These are phyloP conservation scores for Magnusiomyces tetraspermus DNA, from an alignment of 1,139 yeast species.

Conservation along the genomic window DNA sequence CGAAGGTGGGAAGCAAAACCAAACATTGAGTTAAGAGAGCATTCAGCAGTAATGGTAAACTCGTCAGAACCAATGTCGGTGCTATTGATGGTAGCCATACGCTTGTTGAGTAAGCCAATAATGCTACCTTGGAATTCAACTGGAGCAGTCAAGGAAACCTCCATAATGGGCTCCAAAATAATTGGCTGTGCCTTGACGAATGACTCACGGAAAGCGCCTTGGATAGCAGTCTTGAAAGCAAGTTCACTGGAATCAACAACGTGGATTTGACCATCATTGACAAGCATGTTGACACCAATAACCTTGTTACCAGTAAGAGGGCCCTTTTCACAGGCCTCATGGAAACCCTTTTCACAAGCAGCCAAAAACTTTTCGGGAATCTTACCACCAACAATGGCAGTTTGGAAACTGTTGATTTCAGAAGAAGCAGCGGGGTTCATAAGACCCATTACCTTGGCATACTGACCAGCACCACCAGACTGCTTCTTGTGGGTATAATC, in stretches of 20 bases:
- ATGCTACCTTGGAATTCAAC: conserved; percentile 92
- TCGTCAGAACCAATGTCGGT: conserved; percentile 93
- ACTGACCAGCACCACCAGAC: conserved; percentile 99
- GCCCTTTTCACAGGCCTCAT: conserved; percentile 91
- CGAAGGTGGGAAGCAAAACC: conserved; percentile 93
- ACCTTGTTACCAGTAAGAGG: conserved; percentile 94
- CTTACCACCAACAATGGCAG: conserved; percentile 92
- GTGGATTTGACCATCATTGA: conserved; percentile 96
- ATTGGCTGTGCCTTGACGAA: conserved; percentile 78
- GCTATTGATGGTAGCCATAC: conserved; percentile 86
- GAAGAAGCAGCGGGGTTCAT: conserved; percentile 37
- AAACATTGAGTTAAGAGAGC: conserved; percentile 90
- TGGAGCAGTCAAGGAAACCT: conserved; percentile 87
- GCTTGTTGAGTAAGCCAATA: conserved; percentile 83
- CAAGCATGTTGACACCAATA: conserved; percentile 83
- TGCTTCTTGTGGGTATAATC: conserved; percentile 96
- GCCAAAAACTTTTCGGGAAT: conserved; percentile 88
- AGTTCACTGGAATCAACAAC: conserved; percentile 94
- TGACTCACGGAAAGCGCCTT: conserved; percentile 86
- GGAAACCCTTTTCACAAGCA: conserved; percentile 95
- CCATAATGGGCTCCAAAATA: conserved; percentile 92
- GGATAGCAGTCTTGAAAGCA: conserved; percentile 88
- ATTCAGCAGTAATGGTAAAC: conserved; percentile 86
- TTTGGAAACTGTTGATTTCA: conserved; percentile 55
- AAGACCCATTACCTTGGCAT: conserved; percentile 90